Evolutionary conservation across 257 asterid genomes (phyloP).

Genomic region (Solanum peruvianum): DNA sequence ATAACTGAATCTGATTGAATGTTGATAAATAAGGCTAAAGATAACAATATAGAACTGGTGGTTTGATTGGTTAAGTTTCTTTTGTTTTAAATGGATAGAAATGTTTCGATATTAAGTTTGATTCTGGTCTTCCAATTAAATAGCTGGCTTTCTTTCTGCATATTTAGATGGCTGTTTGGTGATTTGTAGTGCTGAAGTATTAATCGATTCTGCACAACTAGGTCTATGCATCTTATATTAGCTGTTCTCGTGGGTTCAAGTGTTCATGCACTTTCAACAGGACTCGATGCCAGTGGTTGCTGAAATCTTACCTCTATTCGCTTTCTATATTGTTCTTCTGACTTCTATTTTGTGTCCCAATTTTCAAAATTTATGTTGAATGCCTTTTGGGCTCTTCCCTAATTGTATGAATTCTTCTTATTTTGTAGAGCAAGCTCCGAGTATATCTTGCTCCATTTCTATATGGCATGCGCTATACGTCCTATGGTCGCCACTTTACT

Average conservation of each 20-base stretch:
- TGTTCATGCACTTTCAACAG: not conserved
- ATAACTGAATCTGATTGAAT: not conserved
- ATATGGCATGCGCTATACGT: constrained; percentile 79
- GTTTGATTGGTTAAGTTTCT: not conserved
- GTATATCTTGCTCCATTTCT: constrained; percentile 77
- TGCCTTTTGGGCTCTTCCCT: not conserved
- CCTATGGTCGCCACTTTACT: constrained; percentile 94
- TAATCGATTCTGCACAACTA: not conserved
- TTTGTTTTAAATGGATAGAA: not conserved
- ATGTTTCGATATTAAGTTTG: not conserved
- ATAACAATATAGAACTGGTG: not conserved
- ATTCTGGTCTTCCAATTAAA: not conserved
- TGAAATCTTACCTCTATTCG: not conserved
- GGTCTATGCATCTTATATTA: not conserved
- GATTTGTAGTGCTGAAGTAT: not conserved
- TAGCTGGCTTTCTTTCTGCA: not conserved
- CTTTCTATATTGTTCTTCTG: not conserved
- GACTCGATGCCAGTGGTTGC: not conserved
- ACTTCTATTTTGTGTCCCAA: not conserved
- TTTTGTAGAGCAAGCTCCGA: constrained; percentile 55
- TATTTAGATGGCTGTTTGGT: not conserved
- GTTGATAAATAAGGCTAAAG: not conserved
- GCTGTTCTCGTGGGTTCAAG: not conserved
- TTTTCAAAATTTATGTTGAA: not conserved
- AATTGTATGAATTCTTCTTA: not conserved